Evolutionary conservation across 2,329 filamentous ascomycete species (phyloP).

Genomic region (Ophiocordyceps australis): DNA sequence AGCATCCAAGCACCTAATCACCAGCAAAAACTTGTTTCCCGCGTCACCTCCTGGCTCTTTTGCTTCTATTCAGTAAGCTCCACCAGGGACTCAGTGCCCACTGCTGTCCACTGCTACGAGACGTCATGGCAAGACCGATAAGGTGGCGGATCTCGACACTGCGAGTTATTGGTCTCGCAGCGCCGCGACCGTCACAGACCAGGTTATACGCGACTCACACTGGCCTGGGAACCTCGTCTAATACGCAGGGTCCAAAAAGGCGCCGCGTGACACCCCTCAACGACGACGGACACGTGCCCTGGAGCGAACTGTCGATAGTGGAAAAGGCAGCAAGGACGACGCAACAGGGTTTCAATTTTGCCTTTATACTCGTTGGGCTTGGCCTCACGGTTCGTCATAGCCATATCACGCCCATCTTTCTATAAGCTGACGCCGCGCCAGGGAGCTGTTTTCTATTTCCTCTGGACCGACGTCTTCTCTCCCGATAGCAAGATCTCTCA

Average conservation of each 20-base stretch:
- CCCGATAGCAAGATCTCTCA: constrained; percentile 70
- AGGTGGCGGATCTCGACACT: too few species aligned
- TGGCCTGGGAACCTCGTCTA: constrained; percentile 16
- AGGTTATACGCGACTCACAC: constrained; percentile 43
- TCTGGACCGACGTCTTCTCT: constrained; percentile 71
- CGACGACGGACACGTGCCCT: constrained; percentile 68
- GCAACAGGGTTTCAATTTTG: constrained; percentile 80
- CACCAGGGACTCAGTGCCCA: too few species aligned
- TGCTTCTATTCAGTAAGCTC: too few species aligned
- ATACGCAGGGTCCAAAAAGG: constrained; percentile 31
- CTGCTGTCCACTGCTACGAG: too few species aligned
- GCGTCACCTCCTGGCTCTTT: too few species aligned
- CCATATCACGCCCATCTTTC: neutral
- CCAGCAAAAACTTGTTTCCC: too few species aligned
- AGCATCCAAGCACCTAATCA: too few species aligned
- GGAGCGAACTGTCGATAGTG: constrained; percentile 53
- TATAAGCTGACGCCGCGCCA: constrained; percentile 12
- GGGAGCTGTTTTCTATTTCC: constrained; percentile 60
- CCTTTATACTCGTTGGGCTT: constrained; percentile 56
- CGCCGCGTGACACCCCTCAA: constrained; percentile 67
- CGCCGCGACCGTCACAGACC: constrained; percentile 17
- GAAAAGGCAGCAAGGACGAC: constrained; percentile 77
- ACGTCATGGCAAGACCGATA: too few species aligned
- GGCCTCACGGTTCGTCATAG: constrained; percentile 46
- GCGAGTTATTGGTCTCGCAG: constrained; percentile 8